Evolutionary conservation across 2,329 filamentous ascomycete genomes (phyloP), one percentile per base, ranked within the genome.

Genomic region (Cordyceps pruinosa): DNA sequence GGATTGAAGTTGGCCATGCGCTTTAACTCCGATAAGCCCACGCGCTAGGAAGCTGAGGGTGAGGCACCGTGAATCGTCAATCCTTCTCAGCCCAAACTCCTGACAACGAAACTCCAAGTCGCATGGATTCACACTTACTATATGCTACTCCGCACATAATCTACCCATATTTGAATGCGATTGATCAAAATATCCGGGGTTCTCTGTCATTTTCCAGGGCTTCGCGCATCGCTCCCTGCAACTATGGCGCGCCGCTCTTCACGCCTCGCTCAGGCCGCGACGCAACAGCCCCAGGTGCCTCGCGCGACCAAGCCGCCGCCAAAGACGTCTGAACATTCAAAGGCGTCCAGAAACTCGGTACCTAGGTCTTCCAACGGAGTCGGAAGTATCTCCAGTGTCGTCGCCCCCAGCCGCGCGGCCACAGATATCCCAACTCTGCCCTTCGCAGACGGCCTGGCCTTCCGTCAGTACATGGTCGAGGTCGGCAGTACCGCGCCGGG

Each of bases 381-480:
- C 8, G 4, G 15, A 8, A 42, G 35, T 4, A 17, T 8, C 48
- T 21, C 37, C 10, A 17, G 15, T n/a, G 13, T 21, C 30, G n/a
- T 21, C 37, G 13, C n/a, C 21, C 2, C 2, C 30, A 21, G n/a
- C 25, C 9, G 13, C 49, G 19, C 25, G 34, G 2, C 56, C 12
- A 32, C 54, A 5, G 30, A 61, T 8, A 42, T 58, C 13, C 63
- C 63, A 1, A 67, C 55, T 28, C 61, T 64, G 19, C 61, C 64
- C n/a, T 72, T 73, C 61, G 58, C 63, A 13, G 57, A 64, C 34
- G 61, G 66, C 28, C 21, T 54, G 2, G 66, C 65, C 4, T 72
- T 73, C 57, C 69, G 73, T 51, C 48, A 62, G 23, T 77, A 75
- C 68, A 71, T 80, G n/a, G 65, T 71, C 23, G 57, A 60, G 2